These are phyloP conservation scores for Globisporangium orthogonon DNA, from an alignment of 352 stramenopile genomes.

Conservation along the genomic window DNA sequence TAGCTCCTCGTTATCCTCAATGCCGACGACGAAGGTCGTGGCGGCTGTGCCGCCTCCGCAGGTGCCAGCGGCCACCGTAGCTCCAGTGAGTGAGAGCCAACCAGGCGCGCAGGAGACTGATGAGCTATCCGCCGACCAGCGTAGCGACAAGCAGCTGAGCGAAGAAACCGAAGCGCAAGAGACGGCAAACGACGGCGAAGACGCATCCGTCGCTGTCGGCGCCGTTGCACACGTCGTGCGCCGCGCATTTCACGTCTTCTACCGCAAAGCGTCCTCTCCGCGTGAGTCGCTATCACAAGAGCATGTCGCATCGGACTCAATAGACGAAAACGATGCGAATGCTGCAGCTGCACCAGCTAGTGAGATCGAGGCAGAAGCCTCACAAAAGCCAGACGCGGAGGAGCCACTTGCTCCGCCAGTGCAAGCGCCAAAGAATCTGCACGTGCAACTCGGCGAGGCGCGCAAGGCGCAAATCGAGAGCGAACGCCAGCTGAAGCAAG, in stretches of 20 bases:
- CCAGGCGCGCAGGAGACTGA: too few relatives aligned
- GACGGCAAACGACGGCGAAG: constrained; percentile 19
- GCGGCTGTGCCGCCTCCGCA: too few relatives aligned
- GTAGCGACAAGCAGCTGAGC: neutral
- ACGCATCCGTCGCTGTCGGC: constrained; percentile 63
- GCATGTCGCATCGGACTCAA: neutral
- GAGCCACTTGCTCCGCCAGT: neutral
- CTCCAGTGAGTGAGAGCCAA: too few relatives aligned
- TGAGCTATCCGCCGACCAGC: too few relatives aligned
- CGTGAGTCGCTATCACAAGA: neutral
- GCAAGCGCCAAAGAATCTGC: constrained; percentile 14
- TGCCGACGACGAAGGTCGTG: too few relatives aligned
- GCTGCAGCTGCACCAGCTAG: too few relatives aligned
- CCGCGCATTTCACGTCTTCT: constrained; percentile 66
- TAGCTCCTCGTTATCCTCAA: too few relatives aligned
- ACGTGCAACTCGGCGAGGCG: constrained; percentile 24
- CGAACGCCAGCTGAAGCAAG: constrained; percentile 23
- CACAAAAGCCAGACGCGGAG: neutral
- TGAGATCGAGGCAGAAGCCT: neutral
- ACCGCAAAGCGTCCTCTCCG: constrained; percentile 6
- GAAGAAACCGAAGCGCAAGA: too few relatives aligned
- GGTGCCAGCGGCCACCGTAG: too few relatives aligned
- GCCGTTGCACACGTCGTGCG: constrained; percentile 68
- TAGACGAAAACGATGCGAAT: neutral
- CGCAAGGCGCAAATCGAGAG: constrained; percentile 33